Base-by-base conservation (phyloP, 208 protist genomes). In the Trichomonas tenax region DNA sequence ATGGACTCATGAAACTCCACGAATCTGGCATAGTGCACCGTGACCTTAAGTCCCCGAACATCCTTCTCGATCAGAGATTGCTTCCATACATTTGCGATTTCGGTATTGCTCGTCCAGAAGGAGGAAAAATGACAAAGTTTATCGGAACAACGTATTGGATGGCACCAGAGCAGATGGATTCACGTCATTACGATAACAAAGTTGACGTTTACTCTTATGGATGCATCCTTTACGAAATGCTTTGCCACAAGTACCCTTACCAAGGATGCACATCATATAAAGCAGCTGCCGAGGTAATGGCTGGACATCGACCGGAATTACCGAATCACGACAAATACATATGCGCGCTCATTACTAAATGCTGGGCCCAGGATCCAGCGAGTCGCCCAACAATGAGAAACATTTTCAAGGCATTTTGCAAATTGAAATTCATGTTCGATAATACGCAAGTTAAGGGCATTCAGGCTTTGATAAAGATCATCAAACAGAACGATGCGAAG, bases 181-280 rank as follows among this genome's bases (percentile, higher is more conserved):
- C 40, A 2, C 36, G 41, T n/a, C 8, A 90, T 17, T 90, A 90
- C 41, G 82, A 90, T 48, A 48, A 48, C 21, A 90, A 90, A 48
- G 82, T 90, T n/a, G 40, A 90, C n/a, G 82, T 90, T 90, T 90
- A 90, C n/a, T 90, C 82, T 4, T 90, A 48, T 48, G 82, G 15
- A 21, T 44, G 34, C 14, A n/a, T 90, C 31, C 41, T 90, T 1
- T 90, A 90, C n/a, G 82, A 90, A 90, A 90, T 90, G 82, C 10
- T 90, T 9, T 34, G 1, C 11, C n/a, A 36, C 4, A 38, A 90
- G 10, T 48, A 48, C 17, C 82, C 82, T 8, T 90, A 44, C n/a
- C 9, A 45, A 34, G 82, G 40, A n/a, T 34, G 23, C 6, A 48
- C 36, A 1, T 48, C 23, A 48, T 36, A 38, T 21, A 14, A 90